Percentiles rank a stretch among this genome's conserved stretches.
phyloP scores from a whole-genome alignment of 192 early-diverging fungal genomes.

The Rhizophagus prolifer region DNA sequence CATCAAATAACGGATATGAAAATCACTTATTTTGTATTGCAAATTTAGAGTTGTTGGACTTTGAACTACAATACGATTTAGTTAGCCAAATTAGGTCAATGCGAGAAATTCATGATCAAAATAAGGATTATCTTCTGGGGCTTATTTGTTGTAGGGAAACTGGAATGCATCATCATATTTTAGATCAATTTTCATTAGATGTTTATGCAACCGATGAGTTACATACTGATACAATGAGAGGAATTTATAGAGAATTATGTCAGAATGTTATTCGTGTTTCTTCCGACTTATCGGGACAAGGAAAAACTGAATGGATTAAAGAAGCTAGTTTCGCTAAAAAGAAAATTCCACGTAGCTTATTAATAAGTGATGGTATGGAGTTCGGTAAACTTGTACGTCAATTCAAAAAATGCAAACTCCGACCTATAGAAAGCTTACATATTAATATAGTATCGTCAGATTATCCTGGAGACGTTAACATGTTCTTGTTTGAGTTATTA shows the following conservation, averaged over 20 bases:
- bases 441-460: not conserved
- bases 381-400: slow-evolving; percentile 5
- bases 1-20: slow-evolving; percentile 17
- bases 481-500: not conserved
- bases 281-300: slow-evolving; percentile 20
- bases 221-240: not conserved
- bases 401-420: slow-evolving; percentile 17
- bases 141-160: slow-evolving; percentile 23
- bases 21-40: slow-evolving; percentile 28
- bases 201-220: slow-evolving; percentile 19
- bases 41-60: slow-evolving; percentile 22
- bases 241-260: slow-evolving; percentile 21
- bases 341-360: slow-evolving; percentile 5
- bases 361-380: slow-evolving; percentile 24
- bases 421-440: not conserved
- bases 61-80: slow-evolving; percentile 27
- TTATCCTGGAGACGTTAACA: slow-evolving; percentile 15
- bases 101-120: not conserved
- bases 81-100: slow-evolving; percentile 15
- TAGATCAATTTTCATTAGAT: slow-evolving; percentile 24
- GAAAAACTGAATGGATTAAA: slow-evolving; percentile 32
- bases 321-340: not conserved
- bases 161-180: slow-evolving; percentile 29
- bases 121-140: not conserved
- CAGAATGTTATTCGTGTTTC: slow-evolving; percentile 22